A percentile compares a stretch with the other conserved stretches of the same genome.
Conservation (phyloP, 768 basidiomycete species). For the Pisolithus microcarpus region DNA sequence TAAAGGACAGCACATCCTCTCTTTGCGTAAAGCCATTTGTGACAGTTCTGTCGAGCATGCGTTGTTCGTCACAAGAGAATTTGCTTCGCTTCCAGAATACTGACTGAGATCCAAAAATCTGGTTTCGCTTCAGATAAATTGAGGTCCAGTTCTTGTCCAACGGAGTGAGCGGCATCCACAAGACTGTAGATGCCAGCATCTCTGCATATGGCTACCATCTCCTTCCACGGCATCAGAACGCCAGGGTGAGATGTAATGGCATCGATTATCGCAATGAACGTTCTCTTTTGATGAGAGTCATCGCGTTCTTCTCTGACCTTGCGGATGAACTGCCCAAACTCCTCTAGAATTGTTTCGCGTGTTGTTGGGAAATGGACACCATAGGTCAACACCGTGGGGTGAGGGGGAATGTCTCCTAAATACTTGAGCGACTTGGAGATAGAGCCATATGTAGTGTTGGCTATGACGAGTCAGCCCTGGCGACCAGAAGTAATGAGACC, state of each 20-base stretch:
- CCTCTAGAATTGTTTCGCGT: conserved; percentile 46
- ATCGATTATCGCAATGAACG: conserved; percentile 67
- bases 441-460: conserved; percentile 51
- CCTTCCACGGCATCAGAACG: conserved; percentile 60
- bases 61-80: neutral
- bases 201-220: conserved; percentile 56
- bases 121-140: conserved; percentile 49
- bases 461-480: conserved; percentile 24
- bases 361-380: conserved; percentile 48
- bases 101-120: conserved; percentile 75
- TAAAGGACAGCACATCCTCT: conserved; percentile 66
- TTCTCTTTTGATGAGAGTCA: conserved; percentile 23
- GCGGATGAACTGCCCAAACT: conserved; percentile 36
- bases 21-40: conserved; percentile 79
- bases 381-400: conserved; percentile 46
- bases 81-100: conserved; percentile 12
- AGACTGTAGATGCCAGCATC: conserved; percentile 57
- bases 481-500: neutral
- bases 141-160: conserved; percentile 63
- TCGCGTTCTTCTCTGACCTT: conserved; percentile 19
- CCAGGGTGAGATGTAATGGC: conserved; percentile 58
- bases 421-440: conserved; percentile 45
- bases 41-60: conserved; percentile 50
- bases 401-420: conserved; percentile 47
- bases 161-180: conserved; percentile 75